Conservation (phyloP, 108 stramenopile genomes). For the Pseudonitzschia multistriata region DNA sequence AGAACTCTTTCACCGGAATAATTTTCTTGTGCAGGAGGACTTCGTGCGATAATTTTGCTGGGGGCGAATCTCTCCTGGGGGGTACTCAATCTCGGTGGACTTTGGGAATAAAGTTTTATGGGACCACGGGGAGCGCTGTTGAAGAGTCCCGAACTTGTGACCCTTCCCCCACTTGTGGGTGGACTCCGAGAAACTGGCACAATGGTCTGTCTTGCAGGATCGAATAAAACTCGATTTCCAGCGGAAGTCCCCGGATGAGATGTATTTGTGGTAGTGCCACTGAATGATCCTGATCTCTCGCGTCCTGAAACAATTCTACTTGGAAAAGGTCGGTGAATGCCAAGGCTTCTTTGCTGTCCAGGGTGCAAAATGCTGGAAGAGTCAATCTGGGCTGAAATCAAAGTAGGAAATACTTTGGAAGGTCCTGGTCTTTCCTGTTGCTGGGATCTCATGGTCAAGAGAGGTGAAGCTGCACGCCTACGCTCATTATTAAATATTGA, state of each 20-base stretch:
- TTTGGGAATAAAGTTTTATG: constrained; percentile 8
- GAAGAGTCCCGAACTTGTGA: not conserved
- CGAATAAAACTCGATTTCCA: not conserved
- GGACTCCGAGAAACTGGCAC: constrained; percentile 29
- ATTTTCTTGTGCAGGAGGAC: not conserved
- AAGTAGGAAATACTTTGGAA: constrained; percentile 12
- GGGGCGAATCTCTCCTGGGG: not conserved
- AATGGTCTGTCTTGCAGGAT: constrained; percentile 5
- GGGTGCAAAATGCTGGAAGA: constrained; percentile 4
- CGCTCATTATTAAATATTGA: constrained; percentile 16
- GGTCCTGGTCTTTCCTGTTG: constrained; percentile 11
- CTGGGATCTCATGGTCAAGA: constrained; percentile 14
- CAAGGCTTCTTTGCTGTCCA: not conserved
- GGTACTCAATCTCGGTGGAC: constrained; percentile 6
- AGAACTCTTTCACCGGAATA: not conserved
- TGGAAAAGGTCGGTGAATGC: constrained; percentile 9
- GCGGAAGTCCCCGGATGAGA: not conserved
- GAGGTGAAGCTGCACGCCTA: constrained; percentile 21
- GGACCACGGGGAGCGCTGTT: not conserved
- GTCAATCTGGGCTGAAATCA: constrained; percentile 1
- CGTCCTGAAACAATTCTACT: constrained; percentile 8
- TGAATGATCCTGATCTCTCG: not conserved
- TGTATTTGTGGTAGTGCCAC: not conserved
- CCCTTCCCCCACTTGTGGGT: not conserved
- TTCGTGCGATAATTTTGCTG: not conserved